Base-by-base conservation (phyloP, 2,329 filamentous ascomycete genomes). In the Ampelomyces quisqualis region DNA sequence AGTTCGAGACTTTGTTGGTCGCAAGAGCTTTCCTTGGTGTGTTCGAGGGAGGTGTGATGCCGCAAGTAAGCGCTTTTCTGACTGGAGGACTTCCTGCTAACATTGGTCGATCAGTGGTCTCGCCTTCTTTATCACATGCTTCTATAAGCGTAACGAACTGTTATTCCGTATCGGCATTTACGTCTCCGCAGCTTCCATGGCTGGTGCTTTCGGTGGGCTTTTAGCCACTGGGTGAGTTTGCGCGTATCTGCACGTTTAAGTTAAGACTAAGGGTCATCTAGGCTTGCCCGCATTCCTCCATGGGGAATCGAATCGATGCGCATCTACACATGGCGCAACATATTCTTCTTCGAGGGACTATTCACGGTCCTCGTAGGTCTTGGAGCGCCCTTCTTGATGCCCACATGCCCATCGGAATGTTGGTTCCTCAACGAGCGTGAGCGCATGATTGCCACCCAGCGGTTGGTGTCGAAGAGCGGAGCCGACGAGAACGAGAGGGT, bases 271-370 rank as follows among this genome's bases (percentile, higher is more conserved):
- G 37, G 36, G 23, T 10, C 11, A n/a, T 3, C 14, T 14, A 67
- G 61, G 3, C 56, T 66, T 34, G 51, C 64, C 15, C 56, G 57
- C 5, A 76, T 82, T 30, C 78, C 78, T 4, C 55, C 65, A 22
- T 82, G 77, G 76, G 78, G 79, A 1, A 56, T 67, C 5, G 64
- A 60, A 0, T 46, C 63, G 2, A 68, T 68, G 43, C 67, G 55
- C 19, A 70, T 81, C 37, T 67, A 75, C 48, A 75, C 71, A 0
- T 68, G 62, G 64, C 58, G 61, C 21, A 65, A 67, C 34, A 83
- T 83, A 51, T 82, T 82, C 69, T 81, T 82, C 65, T 81, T 83
- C 44, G 79, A 82, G 57, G 80, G 79, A 0, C 58, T 81, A 28
- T 53, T 81, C 46, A 82, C 79, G 7, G 60, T 75, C 15, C 43